These are phyloP conservation scores for Ophiostoma quercus DNA, from an alignment of 2,329 filamentous ascomycete genomes.

Conservation along the genomic window DNA sequence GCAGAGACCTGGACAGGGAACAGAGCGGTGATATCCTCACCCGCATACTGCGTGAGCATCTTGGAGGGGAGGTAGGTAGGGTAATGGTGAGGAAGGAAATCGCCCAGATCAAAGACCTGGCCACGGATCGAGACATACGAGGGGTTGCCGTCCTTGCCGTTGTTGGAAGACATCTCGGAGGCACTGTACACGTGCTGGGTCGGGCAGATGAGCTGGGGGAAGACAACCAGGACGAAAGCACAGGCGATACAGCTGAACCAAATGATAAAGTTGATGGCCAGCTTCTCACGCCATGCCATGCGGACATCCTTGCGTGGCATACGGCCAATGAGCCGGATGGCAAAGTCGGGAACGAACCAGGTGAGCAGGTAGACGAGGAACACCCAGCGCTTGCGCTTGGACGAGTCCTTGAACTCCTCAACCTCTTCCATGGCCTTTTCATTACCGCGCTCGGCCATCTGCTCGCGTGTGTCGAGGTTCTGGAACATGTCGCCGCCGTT, in stretches of 20 bases:
- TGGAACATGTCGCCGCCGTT: conserved; percentile 96
- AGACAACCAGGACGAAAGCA: conserved; percentile 84
- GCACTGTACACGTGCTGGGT: conserved; percentile 82
- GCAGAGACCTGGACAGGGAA: conserved; percentile 95
- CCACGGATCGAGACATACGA: conserved; percentile 82
- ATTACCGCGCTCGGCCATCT: conserved; percentile 92
- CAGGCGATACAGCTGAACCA: conserved; percentile 77
- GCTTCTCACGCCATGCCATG: conserved; percentile 90
- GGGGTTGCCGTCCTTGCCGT: conserved; percentile 62
- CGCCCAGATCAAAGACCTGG: conserved; percentile 75
- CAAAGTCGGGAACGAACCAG: conserved; percentile 80
- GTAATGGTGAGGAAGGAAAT: conserved; percentile 73
- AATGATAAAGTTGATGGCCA: conserved; percentile 96
- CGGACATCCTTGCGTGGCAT: conserved; percentile 92
- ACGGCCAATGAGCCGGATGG: conserved; percentile 68
- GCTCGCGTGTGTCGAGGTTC: conserved; percentile 86
- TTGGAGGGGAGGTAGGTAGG: conserved; percentile 59
- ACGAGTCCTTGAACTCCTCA: conserved; percentile 71
- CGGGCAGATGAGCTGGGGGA: conserved; percentile 84
- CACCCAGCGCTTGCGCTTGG: conserved; percentile 85
- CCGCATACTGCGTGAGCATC: conserved; percentile 72
- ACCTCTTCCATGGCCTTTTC: conserved; percentile 87
- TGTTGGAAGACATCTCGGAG: conserved; percentile 64
- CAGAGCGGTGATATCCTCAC: conserved; percentile 76
- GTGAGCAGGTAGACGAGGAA: conserved; percentile 78